These are phyloP conservation scores for Aspergillus pseudoglaucus DNA, from an alignment of 2,329 filamentous ascomycete genomes.

Conservation along the genomic window DNA sequence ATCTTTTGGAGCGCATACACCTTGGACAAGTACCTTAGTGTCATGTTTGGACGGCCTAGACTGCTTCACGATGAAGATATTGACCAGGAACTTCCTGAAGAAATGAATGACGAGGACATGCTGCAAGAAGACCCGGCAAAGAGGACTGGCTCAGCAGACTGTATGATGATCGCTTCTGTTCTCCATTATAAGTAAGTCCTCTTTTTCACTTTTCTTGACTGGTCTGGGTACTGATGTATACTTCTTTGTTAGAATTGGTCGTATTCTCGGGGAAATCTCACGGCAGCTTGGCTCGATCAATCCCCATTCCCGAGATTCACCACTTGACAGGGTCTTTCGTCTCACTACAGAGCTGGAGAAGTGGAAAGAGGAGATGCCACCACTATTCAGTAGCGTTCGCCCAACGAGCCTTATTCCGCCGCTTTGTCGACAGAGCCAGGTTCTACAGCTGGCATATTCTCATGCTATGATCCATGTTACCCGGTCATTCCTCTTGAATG, in stretches of 20 bases:
- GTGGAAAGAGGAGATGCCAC: conserved; percentile 32
- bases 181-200: conserved; percentile 29
- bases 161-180: conserved; percentile 36
- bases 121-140: conserved; percentile 34
- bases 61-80: conserved; percentile 59
- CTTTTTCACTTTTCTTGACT: not conserved
- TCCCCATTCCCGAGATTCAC: conserved; percentile 21
- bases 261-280: conserved; percentile 45
- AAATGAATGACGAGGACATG: conserved; percentile 54
- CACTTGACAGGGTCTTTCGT: conserved; percentile 27
- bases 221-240: not conserved
- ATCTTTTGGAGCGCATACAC: conserved; percentile 60
- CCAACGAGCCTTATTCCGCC: conserved; percentile 32
- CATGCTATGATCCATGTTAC: conserved; percentile 36
- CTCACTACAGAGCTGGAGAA: conserved; percentile 29
- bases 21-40: conserved; percentile 57
- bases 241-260: conserved; percentile 37
- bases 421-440: conserved; percentile 33
- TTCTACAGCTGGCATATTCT: conserved; percentile 32
- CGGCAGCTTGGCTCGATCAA: conserved; percentile 37
- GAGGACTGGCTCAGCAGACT: conserved; percentile 28
- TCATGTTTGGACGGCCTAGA: conserved; percentile 56
- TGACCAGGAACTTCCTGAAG: conserved; percentile 53
- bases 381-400: conserved; percentile 31
- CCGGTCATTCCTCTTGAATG: conserved; percentile 30